These are phyloP conservation scores for Acanthamoeba divionensis DNA, from an alignment of 208 protist genomes.

Conservation along the genomic window DNA sequence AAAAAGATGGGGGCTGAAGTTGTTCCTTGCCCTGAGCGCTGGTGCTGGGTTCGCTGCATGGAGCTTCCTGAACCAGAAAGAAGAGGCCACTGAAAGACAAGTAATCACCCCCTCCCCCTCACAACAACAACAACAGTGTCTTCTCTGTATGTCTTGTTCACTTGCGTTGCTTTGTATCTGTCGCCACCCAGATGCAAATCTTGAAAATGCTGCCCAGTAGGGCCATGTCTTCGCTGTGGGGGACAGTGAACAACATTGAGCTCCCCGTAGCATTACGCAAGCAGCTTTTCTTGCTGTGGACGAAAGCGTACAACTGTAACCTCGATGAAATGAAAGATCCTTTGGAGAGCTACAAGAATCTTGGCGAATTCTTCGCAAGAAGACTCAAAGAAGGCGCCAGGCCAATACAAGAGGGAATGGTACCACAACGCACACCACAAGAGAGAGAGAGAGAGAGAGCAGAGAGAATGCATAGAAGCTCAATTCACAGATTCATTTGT, in stretches of 20 bases:
- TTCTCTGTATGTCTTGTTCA: neutral
- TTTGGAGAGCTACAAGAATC: slow-evolving; percentile 68
- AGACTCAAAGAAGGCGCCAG: slow-evolving; percentile 69
- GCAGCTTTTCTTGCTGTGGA: slow-evolving; percentile 23
- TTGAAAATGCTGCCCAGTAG: neutral
- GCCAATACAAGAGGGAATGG: slow-evolving; percentile 47
- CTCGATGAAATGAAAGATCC: slow-evolving; percentile 73
- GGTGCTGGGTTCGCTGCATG: neutral
- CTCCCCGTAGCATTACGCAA: slow-evolving; percentile 20
- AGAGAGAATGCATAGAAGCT: too few relatives aligned
- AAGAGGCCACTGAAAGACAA: neutral
- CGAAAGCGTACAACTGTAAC: slow-evolving; percentile 61
- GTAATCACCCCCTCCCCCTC: neutral
- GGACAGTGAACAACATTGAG: slow-evolving; percentile 27
- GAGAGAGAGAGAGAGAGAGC: neutral
- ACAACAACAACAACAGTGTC: neutral
- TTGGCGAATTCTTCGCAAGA: slow-evolving; percentile 80
- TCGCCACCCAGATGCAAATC: neutral
- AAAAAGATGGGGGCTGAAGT: too few relatives aligned
- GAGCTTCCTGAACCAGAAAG: slow-evolving; percentile 1
- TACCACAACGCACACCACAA: neutral
- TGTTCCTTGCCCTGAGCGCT: neutral
- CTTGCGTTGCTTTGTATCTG: neutral
- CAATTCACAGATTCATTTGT: slow-evolving; percentile 18
- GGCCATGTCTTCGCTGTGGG: neutral